Evolutionary conservation across 1,139 yeast genomes (phyloP).

Genomic region (Protomyces pachydermus): DNA sequence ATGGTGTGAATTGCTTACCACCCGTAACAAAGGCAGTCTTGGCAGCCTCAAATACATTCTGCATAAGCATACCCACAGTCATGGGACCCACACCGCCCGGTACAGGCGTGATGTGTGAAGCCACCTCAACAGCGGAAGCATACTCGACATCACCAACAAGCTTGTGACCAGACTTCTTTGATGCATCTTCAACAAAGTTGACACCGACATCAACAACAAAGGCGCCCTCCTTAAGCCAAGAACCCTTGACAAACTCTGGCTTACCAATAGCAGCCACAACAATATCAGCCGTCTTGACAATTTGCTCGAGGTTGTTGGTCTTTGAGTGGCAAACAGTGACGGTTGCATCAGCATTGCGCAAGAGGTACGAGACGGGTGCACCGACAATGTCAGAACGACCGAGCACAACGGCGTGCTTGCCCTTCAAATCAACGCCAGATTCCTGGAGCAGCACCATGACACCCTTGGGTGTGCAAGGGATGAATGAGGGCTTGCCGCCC

Average conservation of each 20-base stretch:
- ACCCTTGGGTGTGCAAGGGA: conserved; percentile 97
- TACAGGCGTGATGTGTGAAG: conserved; percentile 83
- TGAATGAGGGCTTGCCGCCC: conserved; percentile 76
- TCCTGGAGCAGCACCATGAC: conserved; percentile 69
- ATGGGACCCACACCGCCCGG: conserved; percentile 99
- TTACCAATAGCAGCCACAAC: conserved; percentile 90
- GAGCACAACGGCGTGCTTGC: conserved; percentile 84
- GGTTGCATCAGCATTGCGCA: conserved; percentile 74
- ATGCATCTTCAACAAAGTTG: conserved; percentile 71
- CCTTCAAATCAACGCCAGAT: conserved; percentile 59
- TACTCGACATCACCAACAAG: conserved; percentile 94
- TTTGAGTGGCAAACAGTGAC: conserved; percentile 82
- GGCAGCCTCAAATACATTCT: conserved; percentile 81
- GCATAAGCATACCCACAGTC: conserved; percentile 95
- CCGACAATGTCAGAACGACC: conserved; percentile 98
- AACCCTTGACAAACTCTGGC: conserved; percentile 77
- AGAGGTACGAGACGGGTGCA: conserved; percentile 77
- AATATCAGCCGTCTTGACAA: conserved; percentile 72
- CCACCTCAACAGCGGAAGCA: conserved; percentile 58
- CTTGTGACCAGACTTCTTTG: conserved; percentile 75
- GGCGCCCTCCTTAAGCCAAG: conserved; percentile 78
- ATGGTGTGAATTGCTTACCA: conserved; percentile 46
- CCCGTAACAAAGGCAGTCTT: conserved; percentile 42
- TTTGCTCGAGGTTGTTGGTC: conserved; percentile 58
- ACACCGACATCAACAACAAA: conserved; percentile 96